Evolutionary conservation across 768 basidiomycete species (phyloP).

Genomic region (Royoungia palumana): DNA sequence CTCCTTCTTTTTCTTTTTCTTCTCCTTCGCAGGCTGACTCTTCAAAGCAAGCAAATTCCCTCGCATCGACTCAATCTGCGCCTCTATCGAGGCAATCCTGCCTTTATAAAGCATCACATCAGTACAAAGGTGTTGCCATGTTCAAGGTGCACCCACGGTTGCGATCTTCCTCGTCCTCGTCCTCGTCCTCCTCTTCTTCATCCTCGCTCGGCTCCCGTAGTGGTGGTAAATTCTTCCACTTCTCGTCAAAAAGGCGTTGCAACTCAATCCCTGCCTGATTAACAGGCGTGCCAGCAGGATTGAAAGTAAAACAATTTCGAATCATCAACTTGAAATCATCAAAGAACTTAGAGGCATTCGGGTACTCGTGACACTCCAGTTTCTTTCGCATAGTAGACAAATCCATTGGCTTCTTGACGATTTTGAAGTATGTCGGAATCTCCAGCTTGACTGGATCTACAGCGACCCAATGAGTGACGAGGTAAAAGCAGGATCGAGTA

Average conservation of each 20-base stretch:
- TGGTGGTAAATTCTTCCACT: slow-evolving; percentile 78
- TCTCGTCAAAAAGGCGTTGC: slow-evolving; percentile 87
- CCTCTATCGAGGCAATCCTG: slow-evolving; percentile 73
- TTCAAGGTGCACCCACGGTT: slow-evolving; percentile 46
- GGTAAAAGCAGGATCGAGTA: slow-evolving; percentile 18
- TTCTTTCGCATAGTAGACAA: slow-evolving; percentile 84
- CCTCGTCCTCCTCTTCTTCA: slow-evolving; percentile 62
- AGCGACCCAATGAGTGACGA: neutral
- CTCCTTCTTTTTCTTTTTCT: slow-evolving; percentile 73
- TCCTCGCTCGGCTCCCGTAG: slow-evolving; percentile 53
- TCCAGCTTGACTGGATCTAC: slow-evolving; percentile 75
- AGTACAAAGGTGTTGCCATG: slow-evolving; percentile 3
- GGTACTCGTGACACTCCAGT: slow-evolving; percentile 74
- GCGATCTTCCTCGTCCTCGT: slow-evolving; percentile 65
- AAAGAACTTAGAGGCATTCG: slow-evolving; percentile 75
- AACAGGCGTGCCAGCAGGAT: slow-evolving; percentile 83
- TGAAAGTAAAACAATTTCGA: slow-evolving; percentile 89
- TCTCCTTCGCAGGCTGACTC: slow-evolving; percentile 52
- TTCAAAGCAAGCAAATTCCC: slow-evolving; percentile 65
- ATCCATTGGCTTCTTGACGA: slow-evolving; percentile 97
- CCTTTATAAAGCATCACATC: slow-evolving; percentile 40
- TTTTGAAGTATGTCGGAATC: slow-evolving; percentile 80
- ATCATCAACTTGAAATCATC: slow-evolving; percentile 95
- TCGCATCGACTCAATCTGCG: slow-evolving; percentile 75
- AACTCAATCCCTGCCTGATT: slow-evolving; percentile 82